Evolutionary conservation across 331 rosid species (phyloP).

Genomic region (Erythrophleum ivorense): DNA sequence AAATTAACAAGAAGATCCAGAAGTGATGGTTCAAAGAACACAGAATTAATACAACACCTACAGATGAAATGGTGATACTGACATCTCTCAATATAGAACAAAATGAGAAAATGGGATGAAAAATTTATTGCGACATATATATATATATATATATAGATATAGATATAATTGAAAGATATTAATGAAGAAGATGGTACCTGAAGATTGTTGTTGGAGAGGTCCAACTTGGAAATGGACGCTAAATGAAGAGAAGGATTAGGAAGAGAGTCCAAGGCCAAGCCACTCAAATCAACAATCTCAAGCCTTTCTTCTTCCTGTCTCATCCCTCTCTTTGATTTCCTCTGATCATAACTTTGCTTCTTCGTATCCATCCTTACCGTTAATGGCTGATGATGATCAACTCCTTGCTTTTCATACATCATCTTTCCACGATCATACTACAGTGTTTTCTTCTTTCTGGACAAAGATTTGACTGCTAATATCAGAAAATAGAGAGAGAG

Average conservation of each 20-base stretch:
- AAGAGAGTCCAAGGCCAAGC: conserved; percentile 71
- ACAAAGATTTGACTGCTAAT: neutral
- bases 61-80: neutral
- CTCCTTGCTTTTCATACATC: conserved; percentile 45
- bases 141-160: neutral
- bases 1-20: neutral
- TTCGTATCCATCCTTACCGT: conserved; percentile 39
- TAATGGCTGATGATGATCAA: conserved; percentile 2
- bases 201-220: conserved; percentile 86
- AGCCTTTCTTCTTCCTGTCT: conserved; percentile 46
- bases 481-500: neutral
- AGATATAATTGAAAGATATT: neutral
- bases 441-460: neutral
- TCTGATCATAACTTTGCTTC: neutral
- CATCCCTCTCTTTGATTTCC: neutral
- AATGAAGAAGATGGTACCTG: conserved; percentile 52
- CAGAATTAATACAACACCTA: neutral
- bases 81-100: neutral
- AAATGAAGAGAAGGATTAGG: conserved; percentile 64
- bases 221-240: conserved; percentile 62
- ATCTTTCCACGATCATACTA: neutral
- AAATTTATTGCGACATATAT: no score
- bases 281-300: conserved; percentile 73
- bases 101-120: neutral
- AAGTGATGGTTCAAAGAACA: neutral